phyloP scores from a whole-genome alignment of 768 basidiomycete species.

The Hygrocybe punicea region DNA sequence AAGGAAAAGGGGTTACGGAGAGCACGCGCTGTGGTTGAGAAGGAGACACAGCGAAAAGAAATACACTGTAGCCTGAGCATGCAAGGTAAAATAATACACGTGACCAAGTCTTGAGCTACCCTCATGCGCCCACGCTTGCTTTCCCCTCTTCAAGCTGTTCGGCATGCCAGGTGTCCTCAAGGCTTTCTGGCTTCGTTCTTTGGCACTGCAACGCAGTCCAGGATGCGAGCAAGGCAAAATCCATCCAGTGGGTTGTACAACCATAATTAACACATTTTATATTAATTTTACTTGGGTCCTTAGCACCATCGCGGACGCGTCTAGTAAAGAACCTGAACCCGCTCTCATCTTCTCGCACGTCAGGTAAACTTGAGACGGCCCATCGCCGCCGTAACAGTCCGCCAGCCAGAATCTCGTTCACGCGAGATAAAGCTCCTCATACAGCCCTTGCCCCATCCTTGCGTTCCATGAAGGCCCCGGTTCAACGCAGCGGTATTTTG shows the following conservation, averaged over 20 bases:
- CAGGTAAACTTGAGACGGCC: background rate
- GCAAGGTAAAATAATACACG: background rate
- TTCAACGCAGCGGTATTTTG: no score
- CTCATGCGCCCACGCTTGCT: background rate
- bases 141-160: background rate
- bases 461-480: no score
- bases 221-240: background rate
- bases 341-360: background rate
- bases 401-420: no score
- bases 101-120: background rate
- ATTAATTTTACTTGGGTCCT: background rate
- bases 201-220: background rate
- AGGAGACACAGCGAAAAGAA: slow-evolving; percentile 24
- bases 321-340: slow-evolving; percentile 2
- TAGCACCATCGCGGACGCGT: background rate
- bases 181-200: background rate
- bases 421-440: no score
- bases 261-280: background rate
- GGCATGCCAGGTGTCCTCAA: background rate
- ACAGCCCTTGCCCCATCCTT: no score
- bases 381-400: background rate
- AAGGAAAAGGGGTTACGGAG: slow-evolving; percentile 13
- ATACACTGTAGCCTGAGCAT: background rate
- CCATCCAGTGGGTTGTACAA: background rate
- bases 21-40: background rate